Percentiles rank a stretch among this genome's conserved stretches.
Conservation (phyloP, 768 basidiomycete species). For the Auricularia auricula-judae region DNA sequence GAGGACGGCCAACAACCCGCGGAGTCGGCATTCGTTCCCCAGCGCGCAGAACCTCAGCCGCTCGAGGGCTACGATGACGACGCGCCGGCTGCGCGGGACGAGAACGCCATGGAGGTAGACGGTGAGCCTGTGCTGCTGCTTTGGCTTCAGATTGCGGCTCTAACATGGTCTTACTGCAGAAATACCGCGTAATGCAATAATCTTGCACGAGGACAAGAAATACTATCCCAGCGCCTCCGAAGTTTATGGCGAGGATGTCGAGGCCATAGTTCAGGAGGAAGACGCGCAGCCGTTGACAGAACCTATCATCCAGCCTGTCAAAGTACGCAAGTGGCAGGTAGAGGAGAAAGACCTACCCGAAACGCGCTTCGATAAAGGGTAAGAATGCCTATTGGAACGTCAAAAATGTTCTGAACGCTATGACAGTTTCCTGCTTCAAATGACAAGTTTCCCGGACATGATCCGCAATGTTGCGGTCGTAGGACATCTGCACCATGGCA, state of each 20-base stretch:
- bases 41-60: constrained; percentile 32
- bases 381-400: constrained; percentile 17
- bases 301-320: constrained; percentile 91
- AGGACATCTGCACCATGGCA: constrained; percentile 96
- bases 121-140: constrained; percentile 30
- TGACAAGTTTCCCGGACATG: constrained; percentile 88
- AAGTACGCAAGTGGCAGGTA: constrained; percentile 87
- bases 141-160: not conserved
- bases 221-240: constrained; percentile 92
- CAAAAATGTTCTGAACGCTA: not conserved
- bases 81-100: constrained; percentile 36
- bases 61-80: constrained; percentile 80
- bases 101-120: constrained; percentile 75
- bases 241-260: constrained; percentile 88
- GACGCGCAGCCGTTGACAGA: constrained; percentile 92
- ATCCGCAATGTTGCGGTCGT: constrained; percentile 93
- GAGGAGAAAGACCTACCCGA: constrained; percentile 94
- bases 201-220: constrained; percentile 95
- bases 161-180: constrained; percentile 29
- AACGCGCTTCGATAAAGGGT: constrained; percentile 97
- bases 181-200: constrained; percentile 67
- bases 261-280: constrained; percentile 96
- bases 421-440: constrained; percentile 77
- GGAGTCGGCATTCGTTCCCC: constrained; percentile 27
- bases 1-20: constrained; percentile 38